phyloP scores from a whole-genome alignment of 192 early-diverging fungal genomes.

The Podila epigama region DNA sequence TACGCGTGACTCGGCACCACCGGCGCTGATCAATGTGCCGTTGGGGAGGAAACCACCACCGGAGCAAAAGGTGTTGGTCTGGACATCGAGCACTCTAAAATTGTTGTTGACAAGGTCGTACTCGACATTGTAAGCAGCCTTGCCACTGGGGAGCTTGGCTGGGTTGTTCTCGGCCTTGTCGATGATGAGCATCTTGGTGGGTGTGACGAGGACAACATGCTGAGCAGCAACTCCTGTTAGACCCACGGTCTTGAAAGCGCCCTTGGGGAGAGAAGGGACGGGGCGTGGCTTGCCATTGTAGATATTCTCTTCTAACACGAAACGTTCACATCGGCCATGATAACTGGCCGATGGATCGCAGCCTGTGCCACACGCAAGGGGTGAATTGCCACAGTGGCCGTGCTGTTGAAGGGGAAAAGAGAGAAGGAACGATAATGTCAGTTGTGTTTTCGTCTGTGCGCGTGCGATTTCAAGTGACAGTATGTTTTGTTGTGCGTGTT shows the following conservation, averaged over 20 bases:
- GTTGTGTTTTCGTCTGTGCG: background rate
- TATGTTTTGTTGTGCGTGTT: background rate
- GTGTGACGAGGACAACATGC: slow-evolving; percentile 49
- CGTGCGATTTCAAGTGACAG: background rate
- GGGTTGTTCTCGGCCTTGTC: slow-evolving; percentile 60
- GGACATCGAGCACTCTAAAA: slow-evolving; percentile 49
- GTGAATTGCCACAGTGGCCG: slow-evolving; percentile 43
- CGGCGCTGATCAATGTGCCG: slow-evolving; percentile 57
- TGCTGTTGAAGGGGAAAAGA: slow-evolving; percentile 12
- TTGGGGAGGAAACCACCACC: slow-evolving; percentile 60
- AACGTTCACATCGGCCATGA: slow-evolving; percentile 23
- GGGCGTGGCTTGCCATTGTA: slow-evolving; percentile 17
- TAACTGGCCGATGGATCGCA: slow-evolving; percentile 33
- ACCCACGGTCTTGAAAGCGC: slow-evolving; percentile 52
- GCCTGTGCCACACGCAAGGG: slow-evolving; percentile 27
- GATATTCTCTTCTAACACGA: background rate
- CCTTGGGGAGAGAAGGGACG: slow-evolving; percentile 32
- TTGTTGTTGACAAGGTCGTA: slow-evolving; percentile 54
- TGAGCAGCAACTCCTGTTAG: slow-evolving; percentile 59
- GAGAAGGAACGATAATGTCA: background rate
- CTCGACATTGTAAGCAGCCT: slow-evolving; percentile 51
- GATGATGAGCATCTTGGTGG: slow-evolving; percentile 61
- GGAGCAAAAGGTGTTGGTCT: slow-evolving; percentile 65
- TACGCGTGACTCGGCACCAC: slow-evolving; percentile 55
- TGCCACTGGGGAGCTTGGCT: slow-evolving; percentile 38